phyloP scores from a whole-genome alignment of 305 asterid species.

The Fraxinus nigra region DNA sequence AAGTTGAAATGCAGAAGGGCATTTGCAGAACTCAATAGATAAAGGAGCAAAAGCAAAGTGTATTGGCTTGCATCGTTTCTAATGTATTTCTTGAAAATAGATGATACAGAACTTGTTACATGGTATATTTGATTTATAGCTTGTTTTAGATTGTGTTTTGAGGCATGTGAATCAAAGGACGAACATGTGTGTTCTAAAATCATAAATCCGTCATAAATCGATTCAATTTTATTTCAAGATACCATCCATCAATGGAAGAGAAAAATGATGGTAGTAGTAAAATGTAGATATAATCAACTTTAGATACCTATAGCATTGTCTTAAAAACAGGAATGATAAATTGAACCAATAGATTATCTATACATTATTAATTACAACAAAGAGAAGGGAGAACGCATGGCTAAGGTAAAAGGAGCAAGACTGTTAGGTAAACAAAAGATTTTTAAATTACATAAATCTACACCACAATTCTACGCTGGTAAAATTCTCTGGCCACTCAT shows the following conservation, averaged over 20 bases:
- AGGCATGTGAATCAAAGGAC: background rate
- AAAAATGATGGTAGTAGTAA: background rate
- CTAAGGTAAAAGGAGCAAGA: background rate
- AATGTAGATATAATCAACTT: background rate
- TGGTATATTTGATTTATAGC: background rate
- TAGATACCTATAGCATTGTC: background rate
- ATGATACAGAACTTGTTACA: background rate
- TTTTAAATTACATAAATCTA: conserved; percentile 29
- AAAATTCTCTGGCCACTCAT: conserved; percentile 25
- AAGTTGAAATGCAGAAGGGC: background rate
- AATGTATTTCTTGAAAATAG: background rate
- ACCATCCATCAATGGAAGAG: background rate
- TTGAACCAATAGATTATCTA: conserved; percentile 28
- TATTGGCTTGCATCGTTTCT: conserved; percentile 17
- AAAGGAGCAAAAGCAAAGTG: conserved; percentile 7
- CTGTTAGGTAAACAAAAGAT: conserved; percentile 5
- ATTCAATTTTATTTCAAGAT: background rate
- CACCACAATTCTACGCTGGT: conserved; percentile 19
- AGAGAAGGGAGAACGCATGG: background rate
- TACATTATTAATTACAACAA: conserved; percentile 38
- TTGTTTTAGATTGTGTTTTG: background rate
- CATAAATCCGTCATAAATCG: background rate
- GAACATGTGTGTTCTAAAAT: background rate
- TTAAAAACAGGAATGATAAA: background rate
- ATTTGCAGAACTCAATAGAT: background rate